Base-by-base conservation (phyloP, 768 basidiomycete species). In the Tephrocybe rancida region DNA sequence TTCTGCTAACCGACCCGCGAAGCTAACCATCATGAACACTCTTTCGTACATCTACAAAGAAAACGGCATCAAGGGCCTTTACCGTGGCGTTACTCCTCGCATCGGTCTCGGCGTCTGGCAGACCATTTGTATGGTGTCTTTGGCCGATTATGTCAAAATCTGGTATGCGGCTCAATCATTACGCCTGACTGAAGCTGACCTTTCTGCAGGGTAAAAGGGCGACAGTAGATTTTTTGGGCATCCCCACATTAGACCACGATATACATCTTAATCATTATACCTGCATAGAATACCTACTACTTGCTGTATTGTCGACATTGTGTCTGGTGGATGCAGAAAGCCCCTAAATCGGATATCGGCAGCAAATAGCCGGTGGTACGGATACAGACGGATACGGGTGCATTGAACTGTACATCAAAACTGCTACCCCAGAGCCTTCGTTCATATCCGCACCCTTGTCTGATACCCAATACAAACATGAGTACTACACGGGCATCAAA, bases 121-220 rank as follows among this genome's bases (percentile, higher is more conserved):
- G 73, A 97, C 94, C 6, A 80, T 98, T 61, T 99, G 97, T 80
- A 99, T 99, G 96, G 96, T 98, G 61, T 95, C 92, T 19, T 88
- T 98, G 59, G 95, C 95, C 18, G 95, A 98, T 73, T 95, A 95
- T 66, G 95, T 98, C 59, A 96, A 95, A 70, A 79, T 75, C 52
- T 94, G 92, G 89, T 88, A 57, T 30, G 80, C 64, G 21, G 3
- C 21, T 30, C 50, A 24, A 3, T 13, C 13, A 32, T 18, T 41
- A 41, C n/a, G 26, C 16, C 8, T 43, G 9, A 14, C 41, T 37
- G 19, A 34, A 56, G 43, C 55, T 70, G 39, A 69, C 26, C 41
- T 35, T 25, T 51, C 35, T 57, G 47, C 63, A 82, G 81, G 85
- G 79, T 85, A n/a, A 84, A 85, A 64, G 75, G 70, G 21, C 64